These are phyloP conservation scores for Cyclanthera cordifolia DNA, from an alignment of 306 rosid genomes.

Conservation along the genomic window DNA sequence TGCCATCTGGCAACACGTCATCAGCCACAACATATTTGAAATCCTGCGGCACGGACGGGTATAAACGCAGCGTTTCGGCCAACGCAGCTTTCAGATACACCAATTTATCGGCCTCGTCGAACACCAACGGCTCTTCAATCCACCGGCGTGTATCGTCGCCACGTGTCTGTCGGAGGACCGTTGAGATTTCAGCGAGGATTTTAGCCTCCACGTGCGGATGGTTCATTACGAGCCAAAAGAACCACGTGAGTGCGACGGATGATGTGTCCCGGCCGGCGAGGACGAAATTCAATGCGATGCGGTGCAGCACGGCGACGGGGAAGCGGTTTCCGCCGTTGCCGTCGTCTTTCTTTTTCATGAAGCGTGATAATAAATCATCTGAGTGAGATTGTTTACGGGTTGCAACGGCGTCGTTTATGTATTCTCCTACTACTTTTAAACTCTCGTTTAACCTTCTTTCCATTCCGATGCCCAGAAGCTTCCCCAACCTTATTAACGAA, in stretches of 20 bases:
- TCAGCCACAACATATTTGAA: slow-evolving; percentile 56
- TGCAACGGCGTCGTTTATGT: slow-evolving; percentile 65
- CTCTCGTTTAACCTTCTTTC: slow-evolving; percentile 44
- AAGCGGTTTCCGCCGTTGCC: slow-evolving; percentile 33
- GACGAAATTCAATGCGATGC: slow-evolving; percentile 73
- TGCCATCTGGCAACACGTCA: slow-evolving; percentile 79
- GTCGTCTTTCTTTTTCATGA: slow-evolving; percentile 63
- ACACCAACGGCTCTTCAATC: slow-evolving; percentile 56
- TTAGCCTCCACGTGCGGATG: slow-evolving; percentile 48
- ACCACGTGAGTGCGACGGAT: slow-evolving; percentile 88
- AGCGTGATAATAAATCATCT: slow-evolving; percentile 68
- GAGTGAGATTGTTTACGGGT: slow-evolving; percentile 54
- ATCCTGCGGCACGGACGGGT: slow-evolving; percentile 84
- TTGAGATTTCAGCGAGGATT: slow-evolving; percentile 39
- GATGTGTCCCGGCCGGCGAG: slow-evolving; percentile 98
- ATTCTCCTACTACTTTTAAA: slow-evolving; percentile 40
- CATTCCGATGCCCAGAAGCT: slow-evolving; percentile 34
- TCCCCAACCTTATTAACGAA: slow-evolving; percentile 24
- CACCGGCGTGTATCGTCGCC: slow-evolving; percentile 35
- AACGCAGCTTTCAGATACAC: slow-evolving; percentile 72
- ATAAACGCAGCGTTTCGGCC: slow-evolving; percentile 70
- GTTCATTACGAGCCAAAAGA: slow-evolving; percentile 81
- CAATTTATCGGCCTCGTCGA: slow-evolving; percentile 64
- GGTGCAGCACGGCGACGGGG: slow-evolving; percentile 34
- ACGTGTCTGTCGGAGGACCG: slow-evolving; percentile 40